Evolutionary conservation across 805 yeast species (phyloP), one percentile per base, ranked within the genome.

Genomic region (Lipomyces anomalus): DNA sequence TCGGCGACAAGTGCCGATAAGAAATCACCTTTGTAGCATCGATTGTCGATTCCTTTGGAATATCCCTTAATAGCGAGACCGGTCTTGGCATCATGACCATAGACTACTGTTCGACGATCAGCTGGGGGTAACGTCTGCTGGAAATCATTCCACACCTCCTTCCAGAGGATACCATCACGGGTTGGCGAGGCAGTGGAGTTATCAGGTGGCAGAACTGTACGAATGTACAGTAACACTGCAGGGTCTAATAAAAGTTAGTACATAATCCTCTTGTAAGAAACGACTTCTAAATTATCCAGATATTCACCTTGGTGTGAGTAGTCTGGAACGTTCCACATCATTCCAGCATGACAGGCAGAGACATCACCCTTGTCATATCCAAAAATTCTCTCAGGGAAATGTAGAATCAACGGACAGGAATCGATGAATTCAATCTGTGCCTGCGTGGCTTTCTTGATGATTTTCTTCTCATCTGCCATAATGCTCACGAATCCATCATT

Each of bases 61-160:
- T 71, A 86, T 50, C 75, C 73, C 53, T 74, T 74, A 40, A 80
- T 52, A 44, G 75, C 78, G 40, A 88, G 72, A 1, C 96, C 95
- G 44, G 80, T 68, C 44, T 78, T 70, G 3, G 97, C 94, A 60
- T 86, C 94, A 60, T 89, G 97, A 1, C 97, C 97, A 61, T 89
- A 89, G 57, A 77, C 78, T 3, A 85, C 87, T 35, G 47, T 54
- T 44, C 59, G 64, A 34, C 65, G 62, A 29, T 56, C 55, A n/a
- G 50, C 61, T 53, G 58, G 46, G 22, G 59, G 50, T 4, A 45
- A 47, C 35, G 44, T 49, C 47, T 52, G 52, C 32, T 49, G 55
- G 23, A 36, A 16, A 26, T 61, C 68, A 32, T 56, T 52, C 60
- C 60, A 56, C 18, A 57, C 59, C 3, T 47, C 48, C 20, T 57